A percentile compares a stretch with the other conserved stretches of the same genome.
Conservation (phyloP, 208 protist genomes). For the Leishmania arabica region DNA sequence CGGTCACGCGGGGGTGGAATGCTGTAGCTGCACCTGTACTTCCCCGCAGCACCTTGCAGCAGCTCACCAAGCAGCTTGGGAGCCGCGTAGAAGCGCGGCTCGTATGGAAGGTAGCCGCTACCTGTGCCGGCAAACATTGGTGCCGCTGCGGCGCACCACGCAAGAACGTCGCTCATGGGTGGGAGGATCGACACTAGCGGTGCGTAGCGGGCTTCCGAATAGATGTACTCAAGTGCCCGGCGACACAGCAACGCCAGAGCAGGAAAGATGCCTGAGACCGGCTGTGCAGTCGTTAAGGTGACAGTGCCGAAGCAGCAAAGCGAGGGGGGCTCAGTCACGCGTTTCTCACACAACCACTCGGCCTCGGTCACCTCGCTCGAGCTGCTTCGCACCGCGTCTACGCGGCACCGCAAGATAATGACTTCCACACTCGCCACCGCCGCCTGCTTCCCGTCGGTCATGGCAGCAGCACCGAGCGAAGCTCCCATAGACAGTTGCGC, state of each 20-base stretch:
- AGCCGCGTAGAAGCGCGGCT: constrained; percentile 54
- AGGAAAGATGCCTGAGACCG: constrained; percentile 15
- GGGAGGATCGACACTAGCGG: background rate
- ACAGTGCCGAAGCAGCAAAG: background rate
- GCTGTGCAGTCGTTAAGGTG: background rate
- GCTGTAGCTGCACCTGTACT: constrained; percentile 59
- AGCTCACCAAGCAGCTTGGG: constrained; percentile 62
- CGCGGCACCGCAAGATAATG: constrained; percentile 16
- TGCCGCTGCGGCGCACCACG: constrained; percentile 16
- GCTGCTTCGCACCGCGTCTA: constrained; percentile 13
- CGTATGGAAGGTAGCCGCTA: constrained; percentile 49
- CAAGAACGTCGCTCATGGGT: constrained; percentile 16
- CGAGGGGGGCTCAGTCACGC: background rate
- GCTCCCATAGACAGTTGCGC: background rate
- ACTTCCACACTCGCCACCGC: background rate
- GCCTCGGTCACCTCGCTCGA: background rate
- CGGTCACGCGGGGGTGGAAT: background rate
- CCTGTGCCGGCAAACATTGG: constrained; percentile 25
- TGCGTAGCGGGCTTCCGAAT: background rate
- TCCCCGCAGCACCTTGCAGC: constrained; percentile 52
- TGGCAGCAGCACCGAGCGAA: background rate
- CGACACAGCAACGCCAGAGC: constrained; percentile 22
- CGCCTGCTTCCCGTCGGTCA: background rate
- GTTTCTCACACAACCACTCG: constrained; percentile 1
- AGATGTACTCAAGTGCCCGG: constrained; percentile 23